Conservation (phyloP, 78 protist genomes). For the Cavenderia fasciculata region DNA sequence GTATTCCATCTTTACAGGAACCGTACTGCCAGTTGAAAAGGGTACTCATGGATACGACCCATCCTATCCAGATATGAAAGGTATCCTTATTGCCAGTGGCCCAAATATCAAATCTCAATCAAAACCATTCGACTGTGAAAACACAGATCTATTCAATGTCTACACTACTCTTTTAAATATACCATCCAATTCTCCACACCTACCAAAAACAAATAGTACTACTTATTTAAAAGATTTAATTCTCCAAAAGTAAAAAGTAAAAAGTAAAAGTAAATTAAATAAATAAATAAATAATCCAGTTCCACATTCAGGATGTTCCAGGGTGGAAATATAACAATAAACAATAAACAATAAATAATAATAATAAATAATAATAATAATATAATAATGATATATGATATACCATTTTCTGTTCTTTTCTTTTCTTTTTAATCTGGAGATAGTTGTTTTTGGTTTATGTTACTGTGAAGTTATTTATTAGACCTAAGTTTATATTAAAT, state of each 20-base stretch:
- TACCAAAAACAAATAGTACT: background rate
- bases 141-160: background rate
- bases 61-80: background rate
- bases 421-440: too few relatives aligned
- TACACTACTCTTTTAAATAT: background rate
- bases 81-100: constrained; percentile 26
- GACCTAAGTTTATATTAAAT: too few relatives aligned
- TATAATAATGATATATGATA: too few relatives aligned
- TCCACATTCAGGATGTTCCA: background rate
- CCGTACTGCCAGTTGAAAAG: background rate
- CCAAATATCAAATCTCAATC: constrained; percentile 15
- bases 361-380: background rate
- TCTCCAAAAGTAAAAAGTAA: background rate
- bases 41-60: constrained; percentile 35
- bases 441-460: background rate
- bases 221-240: background rate
- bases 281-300: background rate
- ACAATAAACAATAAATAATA: too few relatives aligned
- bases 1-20: background rate
- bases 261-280: background rate
- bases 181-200: background rate
- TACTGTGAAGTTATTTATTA: background rate
- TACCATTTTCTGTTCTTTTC: too few relatives aligned
- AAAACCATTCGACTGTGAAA: background rate
- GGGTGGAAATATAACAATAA: too few relatives aligned